Percentiles rank a stretch among this genome's conserved stretches.
These are phyloP conservation scores for Diplocarpon rosae DNA, from an alignment of 2,329 filamentous ascomycete genomes.

Conservation along the genomic window DNA sequence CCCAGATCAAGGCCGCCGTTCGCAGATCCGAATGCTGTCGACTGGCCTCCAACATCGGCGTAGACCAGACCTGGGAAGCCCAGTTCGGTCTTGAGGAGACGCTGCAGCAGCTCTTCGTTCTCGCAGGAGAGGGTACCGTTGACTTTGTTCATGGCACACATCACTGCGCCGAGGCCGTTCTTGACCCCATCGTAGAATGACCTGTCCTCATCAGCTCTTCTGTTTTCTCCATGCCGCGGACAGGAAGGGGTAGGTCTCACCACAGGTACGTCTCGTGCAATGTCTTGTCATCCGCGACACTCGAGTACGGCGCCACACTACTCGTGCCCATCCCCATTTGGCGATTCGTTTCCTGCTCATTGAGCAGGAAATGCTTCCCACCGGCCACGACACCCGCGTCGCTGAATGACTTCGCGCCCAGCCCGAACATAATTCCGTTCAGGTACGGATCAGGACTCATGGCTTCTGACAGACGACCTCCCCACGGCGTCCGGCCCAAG, in stretches of 20 bases:
- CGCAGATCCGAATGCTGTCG: neutral
- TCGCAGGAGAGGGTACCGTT: slow-evolving; percentile 60
- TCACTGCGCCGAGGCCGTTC: slow-evolving; percentile 64
- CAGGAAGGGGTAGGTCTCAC: slow-evolving; percentile 30
- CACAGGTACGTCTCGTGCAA: slow-evolving; percentile 72
- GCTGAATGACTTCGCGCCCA: slow-evolving; percentile 7
- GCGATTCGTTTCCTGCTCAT: slow-evolving; percentile 53
- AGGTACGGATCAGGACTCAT: slow-evolving; percentile 21
- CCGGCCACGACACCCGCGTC: slow-evolving; percentile 15
- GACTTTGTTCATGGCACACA: slow-evolving; percentile 71
- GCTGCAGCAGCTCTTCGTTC: slow-evolving; percentile 70
- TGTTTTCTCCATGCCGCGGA: too few relatives aligned
- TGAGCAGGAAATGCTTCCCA: slow-evolving; percentile 47
- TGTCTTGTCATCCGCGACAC: slow-evolving; percentile 60
- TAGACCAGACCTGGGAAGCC: slow-evolving; percentile 74
- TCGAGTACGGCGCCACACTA: slow-evolving; percentile 39
- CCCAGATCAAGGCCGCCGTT: slow-evolving; percentile 10
- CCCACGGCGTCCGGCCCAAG: slow-evolving; percentile 53
- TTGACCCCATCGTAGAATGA: slow-evolving; percentile 71
- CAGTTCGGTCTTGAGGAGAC: slow-evolving; percentile 71
- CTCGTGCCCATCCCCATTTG: slow-evolving; percentile 35
- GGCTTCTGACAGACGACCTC: slow-evolving; percentile 57
- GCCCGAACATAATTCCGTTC: neutral
- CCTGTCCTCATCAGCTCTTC: too few relatives aligned
- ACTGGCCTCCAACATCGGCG: slow-evolving; percentile 37